Base-by-base conservation (phyloP, 148 eudicot genomes). In the Chenopodium formosanum region DNA sequence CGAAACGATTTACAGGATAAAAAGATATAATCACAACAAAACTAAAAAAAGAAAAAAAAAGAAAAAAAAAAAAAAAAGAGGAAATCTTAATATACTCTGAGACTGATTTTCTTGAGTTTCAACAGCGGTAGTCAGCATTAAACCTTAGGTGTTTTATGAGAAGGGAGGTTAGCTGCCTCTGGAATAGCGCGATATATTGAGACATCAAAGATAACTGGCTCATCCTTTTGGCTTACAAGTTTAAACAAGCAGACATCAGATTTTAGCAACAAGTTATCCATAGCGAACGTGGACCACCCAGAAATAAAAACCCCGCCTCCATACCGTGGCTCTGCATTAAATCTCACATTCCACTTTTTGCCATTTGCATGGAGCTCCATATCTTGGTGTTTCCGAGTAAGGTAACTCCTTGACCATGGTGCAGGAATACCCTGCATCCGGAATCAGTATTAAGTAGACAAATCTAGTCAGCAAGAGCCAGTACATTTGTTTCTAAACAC, bases 281-380 rank as follows among this genome's bases (percentile, higher is more conserved):
- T 4, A 40, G 68, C 77, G 52, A 84, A 84, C 7, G 76, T n/a
- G 52, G 7, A 56, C 86, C 86, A 84, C 75, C 86, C 83, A 48
- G 83, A 23, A 52, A 73, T 52, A 25, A 84, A 22, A 29, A 40
- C 37, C 27, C 77, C 77, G 7, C 17, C 75, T 52, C 77, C 75
- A 80, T 14, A 44, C 7, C 47, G 72, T 17, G 11, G 70, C 17
- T 63, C 27, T 14, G 16, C 19, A 40, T 73, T 69, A 25, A 29
- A 69, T 31, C 70, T 80, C 56, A 76, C 27, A 2, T 11, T 16
- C 83, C 86, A 84, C 25, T 46, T 77, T 79, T 72, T 84, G 34
- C 66, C 86, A 4, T 78, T 67, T 10, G 74, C 37, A 10, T 70
- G 65, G 31, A 84, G 81, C 34, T 75, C 70, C 13, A 84, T 9